Conservation (phyloP, 192 early-diverging fungal genomes). For the Phlyctochytrium arcticum region DNA sequence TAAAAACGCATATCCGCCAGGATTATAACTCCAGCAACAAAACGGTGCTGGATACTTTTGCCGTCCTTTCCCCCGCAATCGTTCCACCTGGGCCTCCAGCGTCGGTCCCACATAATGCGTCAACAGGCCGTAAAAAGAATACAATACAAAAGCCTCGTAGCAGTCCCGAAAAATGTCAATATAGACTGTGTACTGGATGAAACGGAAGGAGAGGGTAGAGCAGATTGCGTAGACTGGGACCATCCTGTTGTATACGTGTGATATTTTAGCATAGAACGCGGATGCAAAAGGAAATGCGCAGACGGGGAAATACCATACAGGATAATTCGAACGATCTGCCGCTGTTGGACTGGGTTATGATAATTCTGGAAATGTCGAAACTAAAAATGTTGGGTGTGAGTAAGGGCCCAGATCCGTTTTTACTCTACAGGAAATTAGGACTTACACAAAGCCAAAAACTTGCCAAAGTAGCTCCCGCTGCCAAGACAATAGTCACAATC, state of each 20-base stretch:
- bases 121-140: conserved; percentile 68
- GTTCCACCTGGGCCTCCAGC: conserved; percentile 39
- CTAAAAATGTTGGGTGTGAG: neutral
- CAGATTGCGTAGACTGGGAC: conserved; percentile 71
- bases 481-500: conserved; percentile 24
- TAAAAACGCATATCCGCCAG: conserved; percentile 56
- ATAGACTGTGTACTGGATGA: conserved; percentile 65
- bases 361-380: conserved; percentile 27
- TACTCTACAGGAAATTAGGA: neutral
- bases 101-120: conserved; percentile 63
- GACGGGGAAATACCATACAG: conserved; percentile 23
- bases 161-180: conserved; percentile 65
- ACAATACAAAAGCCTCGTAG: conserved; percentile 76
- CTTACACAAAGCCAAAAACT: conserved; percentile 14
- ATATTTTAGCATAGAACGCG: neutral
- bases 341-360: conserved; percentile 60
- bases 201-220: conserved; percentile 66
- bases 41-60: conserved; percentile 57
- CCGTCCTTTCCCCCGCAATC: conserved; percentile 39
- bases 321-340: conserved; percentile 72
- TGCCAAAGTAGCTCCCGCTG: conserved; percentile 3
- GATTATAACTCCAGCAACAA: conserved; percentile 64
- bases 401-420: neutral
- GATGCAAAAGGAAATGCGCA: neutral
- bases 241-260: conserved; percentile 34